These are phyloP conservation scores for Arthromyces matolae DNA, from an alignment of 768 basidiomycete genomes.

Conservation along the genomic window DNA sequence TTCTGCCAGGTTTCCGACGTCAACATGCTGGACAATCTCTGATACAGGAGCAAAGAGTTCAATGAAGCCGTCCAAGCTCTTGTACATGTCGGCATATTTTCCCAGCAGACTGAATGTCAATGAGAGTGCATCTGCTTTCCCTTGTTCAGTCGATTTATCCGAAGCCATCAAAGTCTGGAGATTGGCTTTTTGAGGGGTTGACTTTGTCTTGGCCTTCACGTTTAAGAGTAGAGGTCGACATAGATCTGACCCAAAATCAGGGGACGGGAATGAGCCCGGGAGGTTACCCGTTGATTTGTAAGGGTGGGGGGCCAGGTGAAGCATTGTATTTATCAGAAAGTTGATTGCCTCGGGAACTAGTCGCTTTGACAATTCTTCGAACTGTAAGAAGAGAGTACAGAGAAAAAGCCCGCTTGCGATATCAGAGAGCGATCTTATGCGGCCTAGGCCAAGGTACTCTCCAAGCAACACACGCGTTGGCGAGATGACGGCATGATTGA, in stretches of 20 bases:
- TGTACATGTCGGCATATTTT: conserved; percentile 72
- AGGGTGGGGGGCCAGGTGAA: conserved; percentile 68
- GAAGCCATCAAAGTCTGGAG: conserved; percentile 39
- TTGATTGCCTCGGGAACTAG: conserved; percentile 87
- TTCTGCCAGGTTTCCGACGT: conserved; percentile 42
- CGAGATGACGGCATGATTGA: conserved; percentile 85
- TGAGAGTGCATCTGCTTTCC: conserved; percentile 69
- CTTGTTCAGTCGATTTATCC: conserved; percentile 47
- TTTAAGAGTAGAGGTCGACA: conserved; percentile 40
- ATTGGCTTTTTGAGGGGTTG: conserved; percentile 42
- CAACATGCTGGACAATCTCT: conserved; percentile 52
- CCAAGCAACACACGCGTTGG: conserved; percentile 87
- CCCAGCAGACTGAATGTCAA: conserved; percentile 60
- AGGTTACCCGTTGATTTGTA: conserved; percentile 43
- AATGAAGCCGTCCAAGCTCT: conserved; percentile 74
- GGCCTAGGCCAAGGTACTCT: conserved; percentile 82
- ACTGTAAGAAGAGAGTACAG: conserved; percentile 81
- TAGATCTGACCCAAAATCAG: conserved; percentile 57
- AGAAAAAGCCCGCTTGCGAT: conserved; percentile 86
- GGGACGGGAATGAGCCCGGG: conserved; percentile 70
- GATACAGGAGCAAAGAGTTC: conserved; percentile 77
- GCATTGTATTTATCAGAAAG: conserved; percentile 67
- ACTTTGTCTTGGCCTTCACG: conserved; percentile 36
- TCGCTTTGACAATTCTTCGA: conserved; percentile 80
- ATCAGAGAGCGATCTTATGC: conserved; percentile 72